These are phyloP conservation scores for Triticum dicoccoides DNA, from an alignment of 176 grass and related monocot species.

Conservation along the genomic window DNA sequence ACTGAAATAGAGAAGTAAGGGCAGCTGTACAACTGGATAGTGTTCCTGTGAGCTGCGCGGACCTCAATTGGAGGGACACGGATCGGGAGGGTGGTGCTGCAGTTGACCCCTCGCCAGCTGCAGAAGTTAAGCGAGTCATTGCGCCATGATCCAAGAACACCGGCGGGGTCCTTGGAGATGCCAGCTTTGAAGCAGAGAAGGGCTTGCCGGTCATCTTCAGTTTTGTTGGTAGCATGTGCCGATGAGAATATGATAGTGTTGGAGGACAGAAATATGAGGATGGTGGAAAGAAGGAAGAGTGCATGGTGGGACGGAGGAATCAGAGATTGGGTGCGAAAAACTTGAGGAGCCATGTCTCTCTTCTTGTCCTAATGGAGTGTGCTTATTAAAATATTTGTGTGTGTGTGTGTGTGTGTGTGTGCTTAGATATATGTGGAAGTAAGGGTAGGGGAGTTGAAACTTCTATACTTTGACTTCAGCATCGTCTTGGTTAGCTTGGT, in stretches of 20 bases:
- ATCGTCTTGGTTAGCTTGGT: background rate
- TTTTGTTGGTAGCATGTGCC: conserved; percentile 24
- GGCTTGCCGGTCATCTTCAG: conserved; percentile 12
- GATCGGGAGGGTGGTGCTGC: background rate
- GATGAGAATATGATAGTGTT: background rate
- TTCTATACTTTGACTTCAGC: background rate
- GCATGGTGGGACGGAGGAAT: background rate
- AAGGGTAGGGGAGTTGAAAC: background rate
- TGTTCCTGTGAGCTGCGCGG: background rate
- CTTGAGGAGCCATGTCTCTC: background rate
- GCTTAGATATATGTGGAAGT: background rate
- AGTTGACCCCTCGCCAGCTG: conserved; percentile 42
- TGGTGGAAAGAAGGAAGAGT: background rate
- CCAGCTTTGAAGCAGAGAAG: conserved; percentile 54
- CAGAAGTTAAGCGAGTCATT: conserved; percentile 24
- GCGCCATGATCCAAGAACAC: conserved; percentile 30
- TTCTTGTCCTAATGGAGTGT: background rate
- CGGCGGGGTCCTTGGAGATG: background rate
- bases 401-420: too few species aligned
- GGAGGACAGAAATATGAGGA: conserved; percentile 15
- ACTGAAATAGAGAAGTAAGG: conserved; percentile 18
- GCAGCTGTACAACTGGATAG: conserved; percentile 15
- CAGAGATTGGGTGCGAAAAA: background rate
- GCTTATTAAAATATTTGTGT: background rate
- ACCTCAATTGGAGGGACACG: conserved; percentile 32